Conservation (phyloP, 192 early-diverging fungal species). For the Podila minutissima region DNA sequence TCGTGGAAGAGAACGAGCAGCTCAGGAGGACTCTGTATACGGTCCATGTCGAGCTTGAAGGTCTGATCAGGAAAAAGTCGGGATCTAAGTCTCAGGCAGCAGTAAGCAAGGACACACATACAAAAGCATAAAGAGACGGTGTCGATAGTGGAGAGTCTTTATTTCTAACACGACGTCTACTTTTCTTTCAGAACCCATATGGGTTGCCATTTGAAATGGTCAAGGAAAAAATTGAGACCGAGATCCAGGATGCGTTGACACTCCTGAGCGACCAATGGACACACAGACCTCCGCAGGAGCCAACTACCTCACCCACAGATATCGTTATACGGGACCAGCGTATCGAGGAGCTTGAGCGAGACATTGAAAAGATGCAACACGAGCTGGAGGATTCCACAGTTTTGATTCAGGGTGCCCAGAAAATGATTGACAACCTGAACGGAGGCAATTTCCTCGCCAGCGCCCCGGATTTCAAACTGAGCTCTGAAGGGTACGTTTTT, state of each 20-base stretch:
- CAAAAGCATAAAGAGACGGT: no score
- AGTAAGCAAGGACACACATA: conserved; percentile 10
- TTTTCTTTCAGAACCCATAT: conserved; percentile 18
- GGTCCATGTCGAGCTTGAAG: conserved; percentile 47
- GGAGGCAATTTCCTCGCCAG: conserved; percentile 38
- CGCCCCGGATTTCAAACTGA: conserved; percentile 30
- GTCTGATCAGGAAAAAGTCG: conserved; percentile 39
- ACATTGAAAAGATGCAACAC: conserved; percentile 37
- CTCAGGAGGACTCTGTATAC: conserved; percentile 50
- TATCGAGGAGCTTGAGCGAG: conserved; percentile 35
- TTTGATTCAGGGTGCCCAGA: conserved; percentile 50
- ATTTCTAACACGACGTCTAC: no score
- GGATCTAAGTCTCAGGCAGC: conserved; percentile 1
- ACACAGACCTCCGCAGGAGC: conserved; percentile 23
- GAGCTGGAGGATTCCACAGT: conserved; percentile 49
- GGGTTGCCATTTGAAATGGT: conserved; percentile 46
- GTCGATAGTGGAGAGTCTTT: no score
- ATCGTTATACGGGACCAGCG: conserved; percentile 38
- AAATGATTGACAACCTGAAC: conserved; percentile 47
- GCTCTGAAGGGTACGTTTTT: conserved; percentile 28
- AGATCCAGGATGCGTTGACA: conserved; percentile 38
- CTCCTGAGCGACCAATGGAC: conserved; percentile 39
- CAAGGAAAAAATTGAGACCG: conserved; percentile 36
- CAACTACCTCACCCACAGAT: conserved; percentile 24
- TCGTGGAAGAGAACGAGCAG: conserved; percentile 52